phyloP scores from a whole-genome alignment of 371 early-diverging fungal species.

The Scutellospora calospora region DNA sequence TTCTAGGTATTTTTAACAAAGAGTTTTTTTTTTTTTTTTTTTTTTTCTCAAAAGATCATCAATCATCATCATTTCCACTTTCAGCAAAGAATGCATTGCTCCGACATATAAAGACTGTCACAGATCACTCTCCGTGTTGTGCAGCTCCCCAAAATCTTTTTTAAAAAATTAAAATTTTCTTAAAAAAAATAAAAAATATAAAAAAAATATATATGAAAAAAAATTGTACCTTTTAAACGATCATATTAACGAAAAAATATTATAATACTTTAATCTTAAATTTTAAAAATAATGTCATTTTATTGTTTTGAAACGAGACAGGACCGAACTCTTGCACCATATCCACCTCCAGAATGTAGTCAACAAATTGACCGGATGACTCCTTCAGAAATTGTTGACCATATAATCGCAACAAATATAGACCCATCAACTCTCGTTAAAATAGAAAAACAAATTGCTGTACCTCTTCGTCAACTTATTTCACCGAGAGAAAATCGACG shows the following conservation, averaged over 20 bases:
- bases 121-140: conserved; percentile 1
- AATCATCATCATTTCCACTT: conserved; percentile 11
- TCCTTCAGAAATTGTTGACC: conserved; percentile 20
- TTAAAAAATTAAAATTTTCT: too few species aligned
- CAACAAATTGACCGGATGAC: conserved; percentile 22
- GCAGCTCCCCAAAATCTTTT: background rate
- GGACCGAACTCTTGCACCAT: conserved; percentile 11
- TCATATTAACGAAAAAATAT: background rate
- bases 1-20: background rate
- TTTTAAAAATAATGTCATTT: conserved; percentile 13
- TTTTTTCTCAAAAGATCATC: background rate
- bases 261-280: too few species aligned
- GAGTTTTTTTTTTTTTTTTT: background rate
- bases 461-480: conserved; percentile 25
- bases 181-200: background rate
- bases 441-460: conserved; percentile 25
- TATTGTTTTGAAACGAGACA: conserved; percentile 30
- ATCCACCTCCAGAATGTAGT: conserved; percentile 20
- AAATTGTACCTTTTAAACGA: background rate
- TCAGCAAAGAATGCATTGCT: conserved; percentile 23
- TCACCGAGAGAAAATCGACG: conserved; percentile 17
- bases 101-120: conserved; percentile 14
- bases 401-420: conserved; percentile 25
- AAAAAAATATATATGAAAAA: background rate
- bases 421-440: conserved; percentile 8